These are phyloP conservation scores for Endogone sp. DNA, from an alignment of 192 early-diverging fungal species.

Conservation along the genomic window DNA sequence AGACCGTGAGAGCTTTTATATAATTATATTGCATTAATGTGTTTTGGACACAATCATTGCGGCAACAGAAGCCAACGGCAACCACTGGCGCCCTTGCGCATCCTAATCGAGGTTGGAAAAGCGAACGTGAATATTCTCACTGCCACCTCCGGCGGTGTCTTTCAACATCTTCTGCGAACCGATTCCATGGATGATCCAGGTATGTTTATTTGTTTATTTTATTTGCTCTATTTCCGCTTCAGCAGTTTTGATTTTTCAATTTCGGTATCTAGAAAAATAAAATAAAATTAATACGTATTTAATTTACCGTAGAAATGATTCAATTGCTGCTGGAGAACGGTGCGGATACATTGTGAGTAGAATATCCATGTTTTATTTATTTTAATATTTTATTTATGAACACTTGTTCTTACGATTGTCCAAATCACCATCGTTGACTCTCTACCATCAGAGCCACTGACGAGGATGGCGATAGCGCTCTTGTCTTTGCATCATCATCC, in stretches of 20 bases:
- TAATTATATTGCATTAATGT: too few species aligned
- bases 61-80: background rate
- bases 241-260: too few species aligned
- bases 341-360: constrained; percentile 19
- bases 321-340: constrained; percentile 30
- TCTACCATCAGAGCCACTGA: background rate
- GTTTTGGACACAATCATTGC: background rate
- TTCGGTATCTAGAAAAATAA: too few species aligned
- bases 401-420: too few species aligned
- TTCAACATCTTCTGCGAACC: background rate
- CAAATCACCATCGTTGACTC: too few species aligned
- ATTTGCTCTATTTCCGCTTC: background rate
- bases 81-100: background rate
- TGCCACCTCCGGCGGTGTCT: background rate
- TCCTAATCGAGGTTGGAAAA: background rate
- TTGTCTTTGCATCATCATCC: background rate
- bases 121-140: background rate
- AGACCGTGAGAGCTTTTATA: too few species aligned
- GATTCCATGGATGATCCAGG: background rate
- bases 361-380: too few species aligned
- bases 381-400: too few species aligned
- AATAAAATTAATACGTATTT: too few species aligned
- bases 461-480: background rate
- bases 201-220: background rate
- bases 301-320: constrained; percentile 19